Percentiles rank a stretch among this genome's conserved stretches.
Conservation (phyloP, 108 stramenopile genomes). For the Schizochytrium sp. region DNA sequence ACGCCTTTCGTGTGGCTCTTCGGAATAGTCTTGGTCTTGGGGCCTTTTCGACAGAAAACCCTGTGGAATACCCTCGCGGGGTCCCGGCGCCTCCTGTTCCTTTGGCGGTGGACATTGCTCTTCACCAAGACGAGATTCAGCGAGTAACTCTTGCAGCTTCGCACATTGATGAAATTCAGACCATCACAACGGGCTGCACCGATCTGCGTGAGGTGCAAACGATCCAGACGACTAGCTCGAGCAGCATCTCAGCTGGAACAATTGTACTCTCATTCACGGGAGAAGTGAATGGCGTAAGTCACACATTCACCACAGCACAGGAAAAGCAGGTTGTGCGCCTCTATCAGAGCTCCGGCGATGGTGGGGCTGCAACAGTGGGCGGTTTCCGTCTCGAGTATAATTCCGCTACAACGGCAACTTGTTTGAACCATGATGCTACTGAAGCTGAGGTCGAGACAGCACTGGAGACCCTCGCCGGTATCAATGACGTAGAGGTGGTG, state of each 20-base stretch:
- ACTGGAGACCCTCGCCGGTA: slow-evolving; percentile 42
- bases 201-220: slow-evolving; percentile 63
- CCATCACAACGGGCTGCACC: slow-evolving; percentile 54
- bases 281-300: not conserved
- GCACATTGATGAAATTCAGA: slow-evolving; percentile 62
- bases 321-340: not conserved
- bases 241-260: slow-evolving; percentile 2
- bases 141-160: slow-evolving; percentile 51
- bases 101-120: slow-evolving; percentile 35
- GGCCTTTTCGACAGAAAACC: slow-evolving; percentile 31
- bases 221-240: slow-evolving; percentile 28
- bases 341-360: not conserved
- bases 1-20: slow-evolving; percentile 47
- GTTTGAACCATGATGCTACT: slow-evolving; percentile 48
- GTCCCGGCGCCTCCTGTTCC: slow-evolving; percentile 35
- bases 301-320: not conserved
- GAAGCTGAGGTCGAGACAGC: slow-evolving; percentile 49
- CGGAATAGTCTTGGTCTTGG: slow-evolving; percentile 43
- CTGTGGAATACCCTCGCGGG: slow-evolving; percentile 37
- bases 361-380: not conserved
- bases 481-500: not conserved
- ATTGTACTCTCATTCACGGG: not conserved
- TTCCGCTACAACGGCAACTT: slow-evolving; percentile 22
- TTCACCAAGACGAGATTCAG: slow-evolving; percentile 66
- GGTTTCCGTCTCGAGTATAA: not conserved